Evolutionary conservation across 176 grass and related monocot genomes (phyloP).

Genomic region (Microstegium vimineum): DNA sequence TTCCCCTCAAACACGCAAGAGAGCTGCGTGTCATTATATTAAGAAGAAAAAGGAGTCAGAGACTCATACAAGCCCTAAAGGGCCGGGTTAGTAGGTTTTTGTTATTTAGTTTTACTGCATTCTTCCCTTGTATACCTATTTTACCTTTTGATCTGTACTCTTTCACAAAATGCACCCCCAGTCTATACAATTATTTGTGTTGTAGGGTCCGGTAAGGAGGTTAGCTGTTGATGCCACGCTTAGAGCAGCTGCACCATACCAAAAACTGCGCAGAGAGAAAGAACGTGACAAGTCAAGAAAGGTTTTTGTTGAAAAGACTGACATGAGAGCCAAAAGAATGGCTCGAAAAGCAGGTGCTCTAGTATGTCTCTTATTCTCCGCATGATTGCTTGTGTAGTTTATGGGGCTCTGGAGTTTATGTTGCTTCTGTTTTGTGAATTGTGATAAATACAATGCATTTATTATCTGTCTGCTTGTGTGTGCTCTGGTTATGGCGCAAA

Average conservation of each 20-base stretch:
- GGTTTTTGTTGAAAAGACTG: slow-evolving; percentile 96
- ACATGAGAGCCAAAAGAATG: slow-evolving; percentile 99
- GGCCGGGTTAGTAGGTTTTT: background rate
- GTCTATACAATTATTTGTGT: slow-evolving; percentile 19
- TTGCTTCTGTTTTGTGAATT: background rate
- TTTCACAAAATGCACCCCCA: slow-evolving; percentile 24
- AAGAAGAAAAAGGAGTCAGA: background rate
- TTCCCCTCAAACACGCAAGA: background rate
- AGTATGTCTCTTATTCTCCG: slow-evolving; percentile 40
- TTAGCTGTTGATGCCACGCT: slow-evolving; percentile 97
- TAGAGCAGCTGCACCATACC: slow-evolving; percentile 98
- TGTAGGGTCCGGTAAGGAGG: slow-evolving; percentile 89
- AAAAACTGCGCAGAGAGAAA: slow-evolving; percentile 82
- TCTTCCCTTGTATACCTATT: background rate
- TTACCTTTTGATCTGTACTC: background rate
- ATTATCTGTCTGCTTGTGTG: slow-evolving; percentile 5
- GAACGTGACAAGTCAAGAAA: slow-evolving; percentile 62
- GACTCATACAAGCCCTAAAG: background rate
- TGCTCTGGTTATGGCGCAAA: background rate
- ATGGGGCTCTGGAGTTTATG: background rate
- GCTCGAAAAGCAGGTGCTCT: slow-evolving; percentile 98
- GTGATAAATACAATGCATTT: background rate
- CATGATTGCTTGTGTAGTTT: background rate
- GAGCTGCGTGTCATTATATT: background rate
- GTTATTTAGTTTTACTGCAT: background rate